Conservation (phyloP, 805 yeast species). For the Priceomyces melissophilus region DNA sequence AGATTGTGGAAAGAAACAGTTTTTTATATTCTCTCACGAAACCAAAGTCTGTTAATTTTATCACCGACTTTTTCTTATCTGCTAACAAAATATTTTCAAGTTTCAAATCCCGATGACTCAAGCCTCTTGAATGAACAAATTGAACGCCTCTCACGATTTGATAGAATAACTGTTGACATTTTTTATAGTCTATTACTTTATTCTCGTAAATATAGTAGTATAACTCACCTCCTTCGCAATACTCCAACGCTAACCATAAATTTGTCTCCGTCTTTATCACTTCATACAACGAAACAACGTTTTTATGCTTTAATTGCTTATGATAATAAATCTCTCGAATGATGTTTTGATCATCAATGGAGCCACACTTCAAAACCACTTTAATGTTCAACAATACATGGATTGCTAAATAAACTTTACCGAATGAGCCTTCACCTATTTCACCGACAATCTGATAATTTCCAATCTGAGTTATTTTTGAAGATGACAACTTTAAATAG, state of each 20-base stretch:
- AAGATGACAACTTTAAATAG: slow-evolving; percentile 40
- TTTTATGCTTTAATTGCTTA: slow-evolving; percentile 76
- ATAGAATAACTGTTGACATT: slow-evolving; percentile 52
- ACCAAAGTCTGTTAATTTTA: slow-evolving; percentile 89
- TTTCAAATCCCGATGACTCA: slow-evolving; percentile 82
- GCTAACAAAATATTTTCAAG: slow-evolving; percentile 70
- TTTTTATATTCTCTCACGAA: slow-evolving; percentile 74
- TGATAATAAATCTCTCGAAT: slow-evolving; percentile 90
- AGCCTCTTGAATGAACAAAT: slow-evolving; percentile 72
- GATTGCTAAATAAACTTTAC: slow-evolving; percentile 81
- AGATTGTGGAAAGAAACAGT: slow-evolving; percentile 67
- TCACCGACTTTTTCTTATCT: slow-evolving; percentile 50
- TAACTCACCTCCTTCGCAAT: slow-evolving; percentile 80
- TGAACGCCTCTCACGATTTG: slow-evolving; percentile 65
- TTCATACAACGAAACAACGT: slow-evolving; percentile 82
- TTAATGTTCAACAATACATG: slow-evolving; percentile 71
- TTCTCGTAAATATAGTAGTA: slow-evolving; percentile 59
- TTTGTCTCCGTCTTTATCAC: slow-evolving; percentile 74
- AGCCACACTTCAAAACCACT: slow-evolving; percentile 81
- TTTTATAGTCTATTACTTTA: slow-evolving; percentile 49
- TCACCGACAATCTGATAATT: slow-evolving; percentile 69
- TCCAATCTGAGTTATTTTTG: slow-evolving; percentile 66
- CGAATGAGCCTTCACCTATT: slow-evolving; percentile 91
- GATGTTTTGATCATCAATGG: slow-evolving; percentile 73
- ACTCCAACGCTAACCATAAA: slow-evolving; percentile 87